Evolutionary conservation across 2,329 filamentous ascomycete genomes (phyloP).

Genomic region (Aulographum hederae): DNA sequence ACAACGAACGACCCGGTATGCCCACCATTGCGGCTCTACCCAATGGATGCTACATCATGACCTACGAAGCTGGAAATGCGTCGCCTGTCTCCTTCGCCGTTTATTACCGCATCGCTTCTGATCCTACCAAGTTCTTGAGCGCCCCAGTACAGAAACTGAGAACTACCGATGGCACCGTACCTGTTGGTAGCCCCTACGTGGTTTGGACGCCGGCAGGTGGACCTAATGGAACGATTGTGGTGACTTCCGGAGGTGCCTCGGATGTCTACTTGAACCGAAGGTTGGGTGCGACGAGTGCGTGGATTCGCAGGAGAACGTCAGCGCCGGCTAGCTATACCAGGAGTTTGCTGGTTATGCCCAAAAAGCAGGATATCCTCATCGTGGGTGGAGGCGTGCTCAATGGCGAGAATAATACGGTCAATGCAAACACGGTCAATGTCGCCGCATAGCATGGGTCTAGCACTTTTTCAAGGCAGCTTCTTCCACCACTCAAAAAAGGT

Average conservation of each 20-base stretch:
- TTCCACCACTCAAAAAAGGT: no score
- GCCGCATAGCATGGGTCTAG: no score
- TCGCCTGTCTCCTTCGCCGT: constrained; percentile 26
- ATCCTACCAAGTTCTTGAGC: constrained; percentile 28
- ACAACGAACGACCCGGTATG: constrained; percentile 51
- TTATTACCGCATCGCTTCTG: constrained; percentile 30
- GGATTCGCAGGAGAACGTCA: constrained; percentile 25
- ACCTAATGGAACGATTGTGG: constrained; percentile 29
- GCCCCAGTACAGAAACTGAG: constrained; percentile 22
- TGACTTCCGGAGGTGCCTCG: constrained; percentile 19
- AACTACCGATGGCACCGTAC: constrained; percentile 25
- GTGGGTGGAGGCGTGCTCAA: no score
- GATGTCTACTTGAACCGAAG: constrained; percentile 29
- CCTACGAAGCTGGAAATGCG: constrained; percentile 40
- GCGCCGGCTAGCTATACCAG: constrained; percentile 27
- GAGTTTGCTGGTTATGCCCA: constrained; percentile 26
- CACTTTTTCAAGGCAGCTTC: no score
- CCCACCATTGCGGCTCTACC: constrained; percentile 40
- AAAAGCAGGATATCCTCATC: no score
- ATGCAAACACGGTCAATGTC: no score
- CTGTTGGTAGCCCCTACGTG: constrained; percentile 30
- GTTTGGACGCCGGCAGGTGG: constrained; percentile 32
- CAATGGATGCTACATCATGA: constrained; percentile 42
- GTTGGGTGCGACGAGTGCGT: constrained; percentile 23
- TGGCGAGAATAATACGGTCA: no score